phyloP scores from a whole-genome alignment of 441 rosid species.

The Gossypium trilobum region DNA sequence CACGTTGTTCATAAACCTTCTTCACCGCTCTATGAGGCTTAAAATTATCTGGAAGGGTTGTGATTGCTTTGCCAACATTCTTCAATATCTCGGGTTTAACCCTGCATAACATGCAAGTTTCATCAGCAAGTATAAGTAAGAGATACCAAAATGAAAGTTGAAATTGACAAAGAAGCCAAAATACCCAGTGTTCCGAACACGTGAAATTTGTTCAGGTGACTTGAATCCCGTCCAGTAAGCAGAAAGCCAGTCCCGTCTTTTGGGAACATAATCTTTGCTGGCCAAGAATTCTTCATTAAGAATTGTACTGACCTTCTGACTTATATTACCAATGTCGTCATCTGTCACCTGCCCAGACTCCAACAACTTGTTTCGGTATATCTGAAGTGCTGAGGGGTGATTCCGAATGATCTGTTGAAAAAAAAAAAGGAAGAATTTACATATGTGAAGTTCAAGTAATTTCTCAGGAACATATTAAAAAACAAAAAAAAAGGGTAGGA shows the following conservation, averaged over 20 bases:
- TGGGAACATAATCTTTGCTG: constrained; percentile 77
- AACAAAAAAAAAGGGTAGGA: background rate
- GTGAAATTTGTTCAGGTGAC: constrained; percentile 94
- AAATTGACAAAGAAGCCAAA: constrained; percentile 7
- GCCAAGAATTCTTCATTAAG: constrained; percentile 76
- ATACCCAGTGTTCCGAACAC: constrained; percentile 89
- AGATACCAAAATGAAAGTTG: background rate
- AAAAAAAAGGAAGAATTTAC: constrained; percentile 12
- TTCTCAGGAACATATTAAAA: background rate
- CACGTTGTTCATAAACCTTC: constrained; percentile 79
- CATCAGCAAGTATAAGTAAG: background rate
- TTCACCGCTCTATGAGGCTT: constrained; percentile 84
- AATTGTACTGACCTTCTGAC: constrained; percentile 59
- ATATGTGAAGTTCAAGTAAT: constrained; percentile 4
- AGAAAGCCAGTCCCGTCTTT: constrained; percentile 90
- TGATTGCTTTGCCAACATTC: constrained; percentile 83
- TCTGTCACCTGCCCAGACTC: constrained; percentile 64
- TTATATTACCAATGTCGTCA: constrained; percentile 62
- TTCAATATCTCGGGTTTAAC: constrained; percentile 93
- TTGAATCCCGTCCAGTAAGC: constrained; percentile 94
- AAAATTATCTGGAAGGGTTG: constrained; percentile 64
- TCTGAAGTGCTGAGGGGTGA: constrained; percentile 79
- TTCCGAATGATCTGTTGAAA: constrained; percentile 57
- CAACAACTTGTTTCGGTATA: constrained; percentile 59
- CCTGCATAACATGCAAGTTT: constrained; percentile 35